Conservation (phyloP, 1,284 basidiomycete species). For the Cutaneotrichosporon sp. region DNA sequence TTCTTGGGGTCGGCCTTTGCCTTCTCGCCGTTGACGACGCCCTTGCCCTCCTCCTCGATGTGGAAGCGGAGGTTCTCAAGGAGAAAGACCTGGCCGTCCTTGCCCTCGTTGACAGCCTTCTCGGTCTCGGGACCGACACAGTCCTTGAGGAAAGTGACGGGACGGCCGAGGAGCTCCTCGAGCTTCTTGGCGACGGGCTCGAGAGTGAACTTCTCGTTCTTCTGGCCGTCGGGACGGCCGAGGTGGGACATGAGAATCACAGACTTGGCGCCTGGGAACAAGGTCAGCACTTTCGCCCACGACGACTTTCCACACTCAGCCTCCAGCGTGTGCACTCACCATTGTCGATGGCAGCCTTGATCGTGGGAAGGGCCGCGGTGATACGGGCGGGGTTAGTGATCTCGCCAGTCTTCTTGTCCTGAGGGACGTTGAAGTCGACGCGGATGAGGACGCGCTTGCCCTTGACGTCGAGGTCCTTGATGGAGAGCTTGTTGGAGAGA, state of each 20-base stretch:
- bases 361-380: constrained; percentile 90
- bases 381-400: constrained; percentile 98
- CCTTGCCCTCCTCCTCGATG: constrained; percentile 97
- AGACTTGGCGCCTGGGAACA: constrained; percentile 65
- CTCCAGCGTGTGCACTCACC: constrained; percentile 53
- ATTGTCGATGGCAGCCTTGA: constrained; percentile 87
- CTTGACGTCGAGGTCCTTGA: constrained; percentile 86
- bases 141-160: constrained; percentile 78
- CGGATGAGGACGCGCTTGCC: constrained; percentile 84
- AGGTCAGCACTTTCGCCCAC: neutral
- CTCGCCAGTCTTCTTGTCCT: constrained; percentile 60
- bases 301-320: no score
- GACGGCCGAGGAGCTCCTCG: constrained; percentile 61
- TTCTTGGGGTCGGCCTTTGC: constrained; percentile 80
- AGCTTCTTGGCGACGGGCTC: constrained; percentile 73
- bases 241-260: constrained; percentile 97
- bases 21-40: constrained; percentile 73
- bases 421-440: constrained; percentile 97
- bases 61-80: constrained; percentile 99
- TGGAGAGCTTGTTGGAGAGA: constrained; percentile 86
- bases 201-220: constrained; percentile 83
- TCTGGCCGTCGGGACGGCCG: constrained; percentile 92
- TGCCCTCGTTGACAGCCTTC: constrained; percentile 64
- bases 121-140: constrained; percentile 84
- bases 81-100: constrained; percentile 76